phyloP scores from a whole-genome alignment of 805 yeast genomes.

The Kockiozyma suomiensis region DNA sequence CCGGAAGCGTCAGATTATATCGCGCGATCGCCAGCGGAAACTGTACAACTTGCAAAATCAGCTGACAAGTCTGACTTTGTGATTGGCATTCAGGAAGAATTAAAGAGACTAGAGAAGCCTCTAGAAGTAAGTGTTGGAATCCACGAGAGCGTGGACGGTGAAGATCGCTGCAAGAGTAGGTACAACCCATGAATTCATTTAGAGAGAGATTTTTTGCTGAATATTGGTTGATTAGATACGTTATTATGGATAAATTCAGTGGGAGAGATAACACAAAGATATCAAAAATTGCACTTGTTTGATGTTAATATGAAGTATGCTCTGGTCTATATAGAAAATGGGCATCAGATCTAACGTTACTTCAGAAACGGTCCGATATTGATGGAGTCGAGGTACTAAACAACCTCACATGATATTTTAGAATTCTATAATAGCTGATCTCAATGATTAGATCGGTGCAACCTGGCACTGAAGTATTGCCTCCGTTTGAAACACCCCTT shows the following conservation, averaged over 20 bases:
- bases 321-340: neutral
- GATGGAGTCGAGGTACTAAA: conserved; percentile 56
- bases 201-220: too few relatives aligned
- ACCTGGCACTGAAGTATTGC: conserved; percentile 61
- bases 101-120: conserved; percentile 49
- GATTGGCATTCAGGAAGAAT: conserved; percentile 50
- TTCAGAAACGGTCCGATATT: conserved; percentile 74
- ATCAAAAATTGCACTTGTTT: conserved; percentile 85
- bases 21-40: conserved; percentile 67
- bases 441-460: conserved; percentile 58
- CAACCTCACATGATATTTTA: neutral
- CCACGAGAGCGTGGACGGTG: conserved; percentile 68
- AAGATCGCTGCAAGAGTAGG: conserved; percentile 55
- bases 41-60: conserved; percentile 58
- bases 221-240: conserved; percentile 47
- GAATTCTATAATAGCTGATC: conserved; percentile 1
- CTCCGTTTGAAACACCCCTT: conserved; percentile 60
- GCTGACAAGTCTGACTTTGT: conserved; percentile 49
- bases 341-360: neutral
- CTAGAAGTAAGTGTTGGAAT: conserved; percentile 78
- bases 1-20: conserved; percentile 95
- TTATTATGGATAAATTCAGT: conserved; percentile 66
- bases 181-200: too few relatives aligned
- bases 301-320: conserved; percentile 68
- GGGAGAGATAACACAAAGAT: conserved; percentile 69